These are phyloP conservation scores for Candida maltosa DNA, from an alignment of 805 yeast genomes.

Conservation along the genomic window DNA sequence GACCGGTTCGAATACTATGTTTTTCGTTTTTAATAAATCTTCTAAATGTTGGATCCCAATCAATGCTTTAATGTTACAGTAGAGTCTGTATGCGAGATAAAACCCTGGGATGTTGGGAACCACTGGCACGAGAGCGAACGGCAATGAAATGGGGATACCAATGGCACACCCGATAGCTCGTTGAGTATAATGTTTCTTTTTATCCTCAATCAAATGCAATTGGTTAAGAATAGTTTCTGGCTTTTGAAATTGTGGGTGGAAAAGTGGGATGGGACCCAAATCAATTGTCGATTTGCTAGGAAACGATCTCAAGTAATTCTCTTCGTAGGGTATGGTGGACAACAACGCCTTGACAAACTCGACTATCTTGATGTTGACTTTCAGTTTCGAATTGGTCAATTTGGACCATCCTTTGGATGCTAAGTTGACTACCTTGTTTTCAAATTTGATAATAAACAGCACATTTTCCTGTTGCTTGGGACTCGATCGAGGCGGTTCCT, in stretches of 20 bases:
- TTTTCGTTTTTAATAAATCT: constrained; percentile 42
- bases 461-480: constrained; percentile 21
- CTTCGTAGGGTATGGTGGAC: constrained; percentile 74
- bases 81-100: constrained; percentile 74
- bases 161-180: constrained; percentile 51
- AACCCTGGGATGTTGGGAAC: constrained; percentile 92
- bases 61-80: constrained; percentile 79
- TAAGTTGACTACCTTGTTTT: constrained; percentile 43
- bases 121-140: constrained; percentile 79
- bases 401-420: constrained; percentile 63
- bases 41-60: constrained; percentile 69
- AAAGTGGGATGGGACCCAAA: constrained; percentile 37
- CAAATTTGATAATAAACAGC: constrained; percentile 39
- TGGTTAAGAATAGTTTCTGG: constrained; percentile 33
- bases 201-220: constrained; percentile 41
- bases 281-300: constrained; percentile 65
- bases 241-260: constrained; percentile 34
- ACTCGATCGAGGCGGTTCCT: constrained; percentile 30
- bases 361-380: constrained; percentile 60
- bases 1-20: constrained; percentile 14
- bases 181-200: constrained; percentile 59
- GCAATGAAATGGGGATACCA: constrained; percentile 74
- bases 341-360: constrained; percentile 48
- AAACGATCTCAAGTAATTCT: constrained; percentile 67
- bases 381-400: constrained; percentile 50